These are phyloP conservation scores for Fusarium cyanostomum DNA, from an alignment of 2,329 filamentous ascomycete species.

Conservation along the genomic window DNA sequence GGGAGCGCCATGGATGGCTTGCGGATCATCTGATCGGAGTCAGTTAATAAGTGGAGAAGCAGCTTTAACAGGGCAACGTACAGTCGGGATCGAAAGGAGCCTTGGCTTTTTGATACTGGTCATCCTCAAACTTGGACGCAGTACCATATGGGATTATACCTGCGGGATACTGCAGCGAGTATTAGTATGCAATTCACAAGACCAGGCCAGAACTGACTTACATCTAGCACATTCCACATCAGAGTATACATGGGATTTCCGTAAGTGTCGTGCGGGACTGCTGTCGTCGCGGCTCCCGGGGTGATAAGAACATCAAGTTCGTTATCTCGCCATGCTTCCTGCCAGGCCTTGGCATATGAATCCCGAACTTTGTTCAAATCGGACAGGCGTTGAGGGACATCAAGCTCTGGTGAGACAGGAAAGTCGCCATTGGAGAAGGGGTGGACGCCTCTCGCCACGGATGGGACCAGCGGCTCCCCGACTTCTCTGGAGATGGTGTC, in stretches of 20 bases:
- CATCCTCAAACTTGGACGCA: conserved; percentile 26
- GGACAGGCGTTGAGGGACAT: background rate
- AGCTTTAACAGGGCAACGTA: background rate
- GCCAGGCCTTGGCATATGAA: conserved; percentile 25
- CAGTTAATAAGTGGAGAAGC: background rate
- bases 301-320: conserved; percentile 31
- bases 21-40: conserved; percentile 17
- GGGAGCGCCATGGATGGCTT: conserved; percentile 26
- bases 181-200: background rate
- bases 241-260: conserved; percentile 34
- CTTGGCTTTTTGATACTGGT: conserved; percentile 8
- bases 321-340: conserved; percentile 24
- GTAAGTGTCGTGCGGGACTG: conserved; percentile 37
- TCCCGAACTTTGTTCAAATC: conserved; percentile 5
- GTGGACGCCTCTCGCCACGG: conserved; percentile 29
- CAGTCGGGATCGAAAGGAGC: conserved; percentile 36
- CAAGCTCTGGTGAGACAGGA: conserved; percentile 21
- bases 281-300: conserved; percentile 25
- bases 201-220: background rate
- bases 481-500: conserved; percentile 25
- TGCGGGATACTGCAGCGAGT: conserved; percentile 20
- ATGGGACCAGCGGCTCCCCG: conserved; percentile 32
- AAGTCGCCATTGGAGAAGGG: conserved; percentile 22
- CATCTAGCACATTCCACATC: conserved; percentile 40
- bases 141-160: conserved; percentile 34